Base-by-base conservation (phyloP, 164 flowering plant genomes). In the Nymphaea colorata region DNA sequence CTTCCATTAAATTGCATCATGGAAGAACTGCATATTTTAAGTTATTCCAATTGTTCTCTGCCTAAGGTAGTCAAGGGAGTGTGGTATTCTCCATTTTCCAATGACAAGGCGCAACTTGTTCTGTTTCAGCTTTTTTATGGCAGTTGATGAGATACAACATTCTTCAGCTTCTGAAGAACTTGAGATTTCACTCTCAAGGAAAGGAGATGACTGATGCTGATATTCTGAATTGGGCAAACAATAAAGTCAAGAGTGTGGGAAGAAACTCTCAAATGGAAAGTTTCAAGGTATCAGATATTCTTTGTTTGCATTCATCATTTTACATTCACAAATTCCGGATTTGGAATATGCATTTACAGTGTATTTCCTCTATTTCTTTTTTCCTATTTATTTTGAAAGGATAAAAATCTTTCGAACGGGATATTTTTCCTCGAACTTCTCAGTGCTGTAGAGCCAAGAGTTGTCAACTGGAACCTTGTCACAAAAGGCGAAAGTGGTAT, bases 351-450 rank as follows among this genome's bases (percentile, higher is more conserved):
- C 2, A 11, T 7, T 2, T n/a, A 6, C 63, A 8, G 16, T 61
- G 3, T 3, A 4, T 8, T 6, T n/a, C 8, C 8, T 2, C 16
- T n/a, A 61, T 61, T 61, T 61, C 15, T 7, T 11, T 36, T 61
- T 47, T 47, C 55, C 12, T 47, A 47, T 47, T 15, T 36, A 10
- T 66, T 43, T 71, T n/a, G 68, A 62, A 80, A 90, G 96, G 98
- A 90, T 76, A 93, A 83, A 80, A 83, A 72, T 62, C 78, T 93
- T 15, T 83, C 98, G 15, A 84, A 64, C 66, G 97, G 98, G 51
- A 74, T 82, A 16, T 93, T 93, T 79, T 91, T 93, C 81, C 92
- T 93, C 15, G 97, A 93, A 73, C 96, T 93, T 77, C 89, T 93
- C 10, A 86, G 87, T 79, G 83, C 93, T 5, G 96, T 87, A 62